Base-by-base conservation (phyloP, 768 basidiomycete species). In the Cyclocybe cylindracea region DNA sequence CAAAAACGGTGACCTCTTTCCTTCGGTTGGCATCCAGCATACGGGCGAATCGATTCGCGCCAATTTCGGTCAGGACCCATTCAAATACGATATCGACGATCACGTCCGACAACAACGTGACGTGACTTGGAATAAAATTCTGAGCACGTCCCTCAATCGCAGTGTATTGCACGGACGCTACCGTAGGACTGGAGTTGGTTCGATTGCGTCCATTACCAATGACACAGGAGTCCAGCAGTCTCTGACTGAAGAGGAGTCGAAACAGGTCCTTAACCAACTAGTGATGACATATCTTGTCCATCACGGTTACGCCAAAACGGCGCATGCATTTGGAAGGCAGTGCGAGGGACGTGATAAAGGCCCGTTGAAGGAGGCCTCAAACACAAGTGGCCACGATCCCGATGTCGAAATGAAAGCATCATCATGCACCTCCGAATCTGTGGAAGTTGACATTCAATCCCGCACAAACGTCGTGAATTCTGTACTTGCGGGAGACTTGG, bases 81-180 rank as follows among this genome's bases (percentile, higher is more conserved):
- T 98, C 81, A 80, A 77, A 59, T 98, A 84, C 67, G 94, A 97
- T 67, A 96, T 98, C 63, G 90, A 94, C 49, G 82, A 85, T 43
- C 84, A 95, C 61, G 88, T 91, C 11, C 85, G 86, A 56, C 84
- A 86, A 58, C 82, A 82, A 58, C 81, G 85, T 46, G 81, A 84
- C 50, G 68, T 63, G 6, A 79, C 82, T 3, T 93, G 91, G 91
- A 70, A 73, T 9, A 79, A 75, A 49, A 88, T 92, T 46, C 77
- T 87, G 58, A 71, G 69, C 42, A 83, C 80, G 1, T 76, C 78
- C 7, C 68, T 89, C 40, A 73, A 79, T 58, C 58, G 70, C 43
- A 64, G 66, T 9, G 55, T 76, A 5, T 51, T 78, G 50, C 55
- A 50, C 14, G 64, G 64, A 42, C 54, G 58, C 44, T 60, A 61